Conservation (phyloP, 1,139 yeast genomes). For the Magnusiomyces fungicola region DNA sequence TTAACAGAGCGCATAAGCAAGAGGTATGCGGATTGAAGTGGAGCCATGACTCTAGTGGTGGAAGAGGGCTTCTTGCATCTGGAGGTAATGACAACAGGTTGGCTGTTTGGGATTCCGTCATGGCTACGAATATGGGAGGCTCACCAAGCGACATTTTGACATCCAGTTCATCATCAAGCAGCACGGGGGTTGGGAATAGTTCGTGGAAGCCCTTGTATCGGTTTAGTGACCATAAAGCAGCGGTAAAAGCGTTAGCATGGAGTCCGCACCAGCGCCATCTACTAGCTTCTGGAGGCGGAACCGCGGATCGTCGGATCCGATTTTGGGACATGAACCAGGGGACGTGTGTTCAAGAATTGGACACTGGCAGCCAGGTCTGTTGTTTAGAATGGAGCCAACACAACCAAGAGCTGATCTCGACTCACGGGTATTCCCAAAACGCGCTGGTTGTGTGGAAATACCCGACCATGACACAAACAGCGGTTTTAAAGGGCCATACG, state of each 20-base stretch:
- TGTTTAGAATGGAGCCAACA: slow-evolving; percentile 89
- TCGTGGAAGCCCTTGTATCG: slow-evolving; percentile 61
- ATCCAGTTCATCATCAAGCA: not conserved
- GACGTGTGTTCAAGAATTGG: slow-evolving; percentile 61
- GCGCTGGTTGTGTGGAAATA: slow-evolving; percentile 94
- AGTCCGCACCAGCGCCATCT: slow-evolving; percentile 94
- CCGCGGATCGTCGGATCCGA: slow-evolving; percentile 84
- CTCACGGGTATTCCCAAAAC: slow-evolving; percentile 90
- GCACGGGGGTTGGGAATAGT: slow-evolving; percentile 62
- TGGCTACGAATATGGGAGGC: not conserved
- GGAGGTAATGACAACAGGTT: slow-evolving; percentile 89
- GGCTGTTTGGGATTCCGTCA: slow-evolving; percentile 50
- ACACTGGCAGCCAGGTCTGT: slow-evolving; percentile 95
- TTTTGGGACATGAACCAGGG: slow-evolving; percentile 92
- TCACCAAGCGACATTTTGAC: not conserved
- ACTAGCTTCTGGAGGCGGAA: slow-evolving; percentile 94
- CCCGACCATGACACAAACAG: slow-evolving; percentile 87
- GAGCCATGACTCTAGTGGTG: slow-evolving; percentile 63
- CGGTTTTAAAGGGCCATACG: slow-evolving; percentile 90
- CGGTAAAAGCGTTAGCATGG: slow-evolving; percentile 96
- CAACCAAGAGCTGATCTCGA: slow-evolving; percentile 85
- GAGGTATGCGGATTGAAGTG: slow-evolving; percentile 95
- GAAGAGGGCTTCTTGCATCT: slow-evolving; percentile 48
- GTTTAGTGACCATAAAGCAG: slow-evolving; percentile 83
- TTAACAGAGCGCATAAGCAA: slow-evolving; percentile 67